Evolutionary conservation across 495 filamentous ascomycete species (phyloP), one percentile per base, ranked within the genome.

Genomic region (Hyaloscypha finlandica): DNA sequence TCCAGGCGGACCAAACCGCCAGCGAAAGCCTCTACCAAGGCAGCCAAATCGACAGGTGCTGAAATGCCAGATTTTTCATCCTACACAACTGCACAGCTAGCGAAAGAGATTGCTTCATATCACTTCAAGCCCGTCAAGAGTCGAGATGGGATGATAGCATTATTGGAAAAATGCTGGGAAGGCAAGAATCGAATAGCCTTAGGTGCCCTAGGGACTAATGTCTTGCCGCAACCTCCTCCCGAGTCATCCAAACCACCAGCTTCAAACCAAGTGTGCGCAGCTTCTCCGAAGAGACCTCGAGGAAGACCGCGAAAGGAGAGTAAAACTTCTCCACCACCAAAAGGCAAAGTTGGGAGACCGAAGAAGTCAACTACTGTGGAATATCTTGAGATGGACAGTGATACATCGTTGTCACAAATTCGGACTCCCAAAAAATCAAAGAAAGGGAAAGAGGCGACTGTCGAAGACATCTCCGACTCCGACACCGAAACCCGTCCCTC

Each of bases 111-210:
- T 45, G 71, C 82, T 4, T 79, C 81, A 0, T 93, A 88, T 71
- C 89, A 89, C 0, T 93, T 95, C 77, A 96, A 95, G 73, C 78
- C 88, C 1, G 78, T 94, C 0, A 92, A 86, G 72, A 86, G 80
- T 61, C 84, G 92, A 20, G 79, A 84, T 61, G 84, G 85, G 12
- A 92, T 92, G 90, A 89, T 95, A 37, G 78, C 85, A 14, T 73
- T 92, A 14, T 77, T 95, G 6, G 78, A 91, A 61, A 85, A 86
- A 71, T 95, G 92, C 73, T 96, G 92, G 91, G 75, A 84, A 45
- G 81, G 79, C 35, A 80, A 81, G 68, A 73, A 75, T 53, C 65
- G 68, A 48, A 30, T 29, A 20, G 73, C 68, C 11, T 57, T 72
- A 20, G 63, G 66, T 20, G 25, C 31, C 56, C 51, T 70, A 29